Conservation (phyloP, 371 early-diverging fungal genomes). For the Blakeslea trispora region DNA sequence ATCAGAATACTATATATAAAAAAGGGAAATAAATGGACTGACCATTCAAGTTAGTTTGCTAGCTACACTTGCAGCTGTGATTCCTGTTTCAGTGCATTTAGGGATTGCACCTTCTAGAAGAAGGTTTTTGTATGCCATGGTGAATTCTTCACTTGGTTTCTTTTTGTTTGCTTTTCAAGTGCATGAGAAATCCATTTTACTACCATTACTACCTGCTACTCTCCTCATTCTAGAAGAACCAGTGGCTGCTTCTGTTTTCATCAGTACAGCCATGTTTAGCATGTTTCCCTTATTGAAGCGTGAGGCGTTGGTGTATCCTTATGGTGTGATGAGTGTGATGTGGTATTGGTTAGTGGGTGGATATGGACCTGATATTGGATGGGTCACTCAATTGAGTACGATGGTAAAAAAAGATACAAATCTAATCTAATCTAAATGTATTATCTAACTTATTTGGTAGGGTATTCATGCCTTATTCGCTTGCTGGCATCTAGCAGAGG, state of each 20-base stretch:
- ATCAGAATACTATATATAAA: not conserved
- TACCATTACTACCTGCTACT: conserved; percentile 79
- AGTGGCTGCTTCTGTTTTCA: conserved; percentile 64
- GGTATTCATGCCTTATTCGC: conserved; percentile 52
- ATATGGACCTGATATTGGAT: conserved; percentile 14
- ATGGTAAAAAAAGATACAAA: conserved; percentile 9
- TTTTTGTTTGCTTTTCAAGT: conserved; percentile 96
- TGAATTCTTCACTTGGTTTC: conserved; percentile 81
- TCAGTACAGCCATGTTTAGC: conserved; percentile 86
- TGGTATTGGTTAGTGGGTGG: conserved; percentile 72
- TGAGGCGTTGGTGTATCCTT: conserved; percentile 73
- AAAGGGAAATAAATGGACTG: no score
- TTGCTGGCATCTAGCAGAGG: conserved; percentile 63
- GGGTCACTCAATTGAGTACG: conserved; percentile 8
- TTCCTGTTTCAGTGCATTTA: conserved; percentile 71
- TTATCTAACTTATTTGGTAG: conserved; percentile 29
- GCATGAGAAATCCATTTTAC: conserved; percentile 93
- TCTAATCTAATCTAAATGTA: no score
- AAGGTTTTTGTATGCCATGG: conserved; percentile 68
- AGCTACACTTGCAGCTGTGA: conserved; percentile 66
- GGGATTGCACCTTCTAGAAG: conserved; percentile 52
- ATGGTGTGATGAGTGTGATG: conserved; percentile 55
- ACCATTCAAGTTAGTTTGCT: no score
- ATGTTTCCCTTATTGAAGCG: conserved; percentile 84
- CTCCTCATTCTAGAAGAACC: conserved; percentile 69